Evolutionary conservation across 176 grass and related monocot species (phyloP).

Genomic region (Juncus effusus): DNA sequence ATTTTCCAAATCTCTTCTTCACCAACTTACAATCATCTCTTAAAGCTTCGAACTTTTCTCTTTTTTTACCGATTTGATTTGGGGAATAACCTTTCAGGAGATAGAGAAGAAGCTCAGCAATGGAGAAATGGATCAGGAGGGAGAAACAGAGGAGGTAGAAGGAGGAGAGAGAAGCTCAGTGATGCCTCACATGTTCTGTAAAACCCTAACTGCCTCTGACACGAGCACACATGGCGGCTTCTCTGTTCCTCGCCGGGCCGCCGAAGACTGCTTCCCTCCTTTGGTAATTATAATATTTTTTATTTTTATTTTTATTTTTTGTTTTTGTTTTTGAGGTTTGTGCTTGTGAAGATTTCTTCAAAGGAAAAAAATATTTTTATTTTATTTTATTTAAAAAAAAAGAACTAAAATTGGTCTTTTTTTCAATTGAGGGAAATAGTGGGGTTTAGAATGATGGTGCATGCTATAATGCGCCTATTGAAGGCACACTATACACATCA

Average conservation of each 20-base stretch:
- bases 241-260: conserved; percentile 97
- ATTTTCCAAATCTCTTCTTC: not conserved
- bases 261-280: conserved; percentile 87
- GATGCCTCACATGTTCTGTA: conserved; percentile 97
- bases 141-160: conserved; percentile 45
- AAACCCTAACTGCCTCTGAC: conserved; percentile 95
- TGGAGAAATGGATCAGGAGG: conserved; percentile 41
- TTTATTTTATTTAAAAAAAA: too few species aligned
- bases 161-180: conserved; percentile 40
- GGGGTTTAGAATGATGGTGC: too few species aligned
- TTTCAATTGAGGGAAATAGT: too few species aligned
- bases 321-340: conserved; percentile 10
- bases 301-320: not conserved
- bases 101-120: conserved; percentile 39
- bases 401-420: too few species aligned
- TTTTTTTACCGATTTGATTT: not conserved
- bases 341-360: not conserved
- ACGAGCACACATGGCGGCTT: conserved; percentile 96
- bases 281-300: conserved; percentile 44
- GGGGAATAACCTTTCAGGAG: conserved; percentile 33
- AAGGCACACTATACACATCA: too few species aligned
- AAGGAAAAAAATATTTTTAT: not conserved
- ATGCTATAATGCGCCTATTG: too few species aligned
- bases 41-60: not conserved
- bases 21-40: not conserved